Evolutionary conservation across 306 rosid species (phyloP), one percentile per base, ranked within the genome.

Genomic region (Sicyos baderoa): DNA sequence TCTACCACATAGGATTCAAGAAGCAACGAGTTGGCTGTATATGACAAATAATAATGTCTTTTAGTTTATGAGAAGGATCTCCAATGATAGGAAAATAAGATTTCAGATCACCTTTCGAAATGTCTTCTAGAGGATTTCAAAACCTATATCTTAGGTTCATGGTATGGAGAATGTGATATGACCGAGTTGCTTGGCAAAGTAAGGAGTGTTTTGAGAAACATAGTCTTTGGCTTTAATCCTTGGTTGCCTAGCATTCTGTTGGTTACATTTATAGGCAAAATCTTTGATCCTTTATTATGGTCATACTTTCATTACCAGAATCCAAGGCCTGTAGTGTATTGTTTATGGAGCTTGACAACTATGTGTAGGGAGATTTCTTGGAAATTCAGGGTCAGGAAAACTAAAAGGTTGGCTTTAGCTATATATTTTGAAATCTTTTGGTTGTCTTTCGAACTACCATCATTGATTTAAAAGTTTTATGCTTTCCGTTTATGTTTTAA

Each of bases 201-300:
- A 29, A 6, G 65, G 40, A 59, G 21, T 59, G 65, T 29, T 29
- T 27, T 59, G 66, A 32, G 66, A 59, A 59, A 16, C 66, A 32
- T 59, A 13, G 65, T 29, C 45, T 29, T 59, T 59, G 16, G 21
- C 65, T 59, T 58, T 59, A 29, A 15, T 59, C 47, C 14, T 27
- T 59, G 65, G 22, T 18, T 59, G 17, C 13, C 13, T 16, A 8
- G 22, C 66, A 59, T 7, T 59, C 65, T 59, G 42, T 29, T 29
- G 65, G 45, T 59, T 59, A 29, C 44, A 27, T 57, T 57, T 25
- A 13, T 56, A 29, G 44, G 40, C 10, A 59, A 59, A 32, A 16
- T 59, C 66, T 59, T 59, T 27, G 21, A 7, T 16, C 21, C 14
- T 59, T 15, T 15, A 29, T 15, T 15, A 29, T 12, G 18, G 42